phyloP scores from a whole-genome alignment of 345 rosid genomes.

The Eucalyptus rudis region DNA sequence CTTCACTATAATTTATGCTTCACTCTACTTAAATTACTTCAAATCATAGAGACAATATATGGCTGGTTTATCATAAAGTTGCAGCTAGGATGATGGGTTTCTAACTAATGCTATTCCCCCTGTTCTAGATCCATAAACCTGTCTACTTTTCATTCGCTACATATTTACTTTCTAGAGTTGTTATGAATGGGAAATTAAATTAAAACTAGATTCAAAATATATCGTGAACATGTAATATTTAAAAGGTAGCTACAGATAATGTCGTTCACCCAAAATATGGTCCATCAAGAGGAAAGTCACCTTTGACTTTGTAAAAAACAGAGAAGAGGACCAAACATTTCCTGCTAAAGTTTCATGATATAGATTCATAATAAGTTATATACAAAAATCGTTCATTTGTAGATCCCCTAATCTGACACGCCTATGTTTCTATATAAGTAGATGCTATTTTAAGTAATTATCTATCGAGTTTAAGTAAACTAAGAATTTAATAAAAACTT shows the following conservation, averaged over 20 bases:
- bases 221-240: not conserved
- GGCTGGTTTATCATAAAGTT: not conserved
- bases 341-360: not conserved
- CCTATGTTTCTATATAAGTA: not conserved
- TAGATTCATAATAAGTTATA: not conserved
- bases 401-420: not conserved
- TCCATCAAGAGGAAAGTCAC: not conserved
- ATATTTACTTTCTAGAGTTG: not conserved
- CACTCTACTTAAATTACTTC: not conserved
- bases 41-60: not conserved
- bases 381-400: not conserved
- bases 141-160: not conserved
- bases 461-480: not conserved
- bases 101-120: not conserved
- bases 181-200: not conserved
- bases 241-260: not conserved
- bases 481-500: not conserved
- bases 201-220: not conserved
- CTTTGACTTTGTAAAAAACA: not conserved
- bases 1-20: not conserved
- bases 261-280: not conserved
- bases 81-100: not conserved
- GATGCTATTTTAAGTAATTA: not conserved
- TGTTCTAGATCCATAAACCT: not conserved
- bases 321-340: not conserved